Base-by-base conservation (phyloP, 306 rosid genomes). In the Glycine tomentella region DNA sequence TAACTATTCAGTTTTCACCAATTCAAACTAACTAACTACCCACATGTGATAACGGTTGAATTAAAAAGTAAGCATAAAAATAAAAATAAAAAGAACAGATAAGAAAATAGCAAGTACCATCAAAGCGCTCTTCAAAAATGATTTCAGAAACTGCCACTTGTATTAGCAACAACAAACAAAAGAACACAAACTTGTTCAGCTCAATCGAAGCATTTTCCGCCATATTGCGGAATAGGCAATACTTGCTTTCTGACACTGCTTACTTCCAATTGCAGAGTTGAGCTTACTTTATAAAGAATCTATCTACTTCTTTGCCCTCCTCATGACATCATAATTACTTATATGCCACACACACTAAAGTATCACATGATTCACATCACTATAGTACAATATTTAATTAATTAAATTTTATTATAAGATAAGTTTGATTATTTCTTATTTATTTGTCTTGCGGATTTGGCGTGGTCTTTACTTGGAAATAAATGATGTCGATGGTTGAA, bases 121-220 rank as follows among this genome's bases (percentile, higher is more conserved):
- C 91, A 6, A 93, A 95, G 53, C 96, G 88, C 56, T 95, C 99
- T 82, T 95, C 99, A 74, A 95, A 95, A 61, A 93, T 78, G 83
- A 93, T 86, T 78, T 95, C 98, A 6, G 97, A 83, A 72, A 79
- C 52, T 0, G 91, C 82, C 42, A 82, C 76, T 70, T 33, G 92
- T 25, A 85, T 17, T 2, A 86, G 76, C 1, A 78, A 14, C 31
- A 25, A 25, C 7, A 86, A 38, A 15, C 80, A 9, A 4, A 79
- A 64, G 45, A 89, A 15, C 17, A 45, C 20, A 45, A 79, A 72
- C 82, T 78, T 82, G 66, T 57, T 73, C 10, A 65, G 67, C 52
- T 50, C 67, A 67, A 66, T 53, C 31, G 64, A 59, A 36, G 74
- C 82, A 63, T 6, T 48, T 49, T 57, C 56, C 75, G 79, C 90